Base-by-base conservation (phyloP, 2,329 filamentous ascomycete species). In the Aspergillus udagawae region DNA sequence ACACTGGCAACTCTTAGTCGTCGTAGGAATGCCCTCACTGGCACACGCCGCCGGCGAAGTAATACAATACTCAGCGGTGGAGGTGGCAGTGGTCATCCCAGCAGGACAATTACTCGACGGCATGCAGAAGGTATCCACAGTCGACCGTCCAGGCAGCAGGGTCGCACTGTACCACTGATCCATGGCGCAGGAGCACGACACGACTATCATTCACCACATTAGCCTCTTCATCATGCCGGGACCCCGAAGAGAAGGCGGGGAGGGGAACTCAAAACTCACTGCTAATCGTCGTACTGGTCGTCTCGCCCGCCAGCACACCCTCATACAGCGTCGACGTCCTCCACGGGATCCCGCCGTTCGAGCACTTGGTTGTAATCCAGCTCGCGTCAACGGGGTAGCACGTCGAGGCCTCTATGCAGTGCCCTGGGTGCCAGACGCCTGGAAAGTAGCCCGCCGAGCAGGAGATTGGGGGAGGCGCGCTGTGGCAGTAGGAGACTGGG, bases 321-420 rank as follows among this genome's bases (percentile, higher is more conserved):
- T 59, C 53, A 23, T 58, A 67, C 1, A 67, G 49, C 1, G 65
- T 68, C 17, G 52, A 53, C 0, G 67, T 69, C 27, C 53, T 49
- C 32, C 58, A 64, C 0, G 67, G 55, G 20, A 63, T 52, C 1
- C 58, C 64, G 2, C 67, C 67, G n/a, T 69, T 65, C 8, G 60
- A 62, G 41, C 67, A 69, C 32, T 60, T 49, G 3, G 64, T 67
- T 3, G 62, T 67, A 8, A 69, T 62, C 64, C 64, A 69, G 9
- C 53, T 55, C 21, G 60, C 65, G 44, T 57, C 58, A 4, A 64
- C 41, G 1, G 66, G 59, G 51, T 63, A 68, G 50, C 67, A 69
- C 9, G 62, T 69, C 9, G 62, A 56, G 27, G 50, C 27, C 23
- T 63, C 58, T 28, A 62, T 53, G 27, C 67, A 69, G 42, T 67